Base-by-base conservation (phyloP, 2,329 filamentous ascomycete species). In the Colletotrichum eleusines region DNA sequence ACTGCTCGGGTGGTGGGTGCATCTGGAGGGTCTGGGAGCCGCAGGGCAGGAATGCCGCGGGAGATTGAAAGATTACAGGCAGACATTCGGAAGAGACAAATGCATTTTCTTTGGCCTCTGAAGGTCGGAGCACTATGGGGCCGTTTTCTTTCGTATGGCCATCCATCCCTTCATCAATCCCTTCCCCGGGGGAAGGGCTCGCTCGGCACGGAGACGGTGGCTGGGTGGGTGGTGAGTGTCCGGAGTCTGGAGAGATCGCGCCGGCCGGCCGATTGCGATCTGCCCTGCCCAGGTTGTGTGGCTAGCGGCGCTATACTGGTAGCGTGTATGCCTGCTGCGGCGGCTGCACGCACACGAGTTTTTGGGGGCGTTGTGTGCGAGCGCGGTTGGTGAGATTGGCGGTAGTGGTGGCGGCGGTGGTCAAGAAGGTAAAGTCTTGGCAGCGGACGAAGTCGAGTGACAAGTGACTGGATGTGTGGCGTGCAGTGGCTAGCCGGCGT, bases 401-500 rank as follows among this genome's bases (percentile, higher is more conserved):
- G 28, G 35, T 48, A 20, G 8, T 38, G 31, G 31, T 4, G 31
- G 31, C 7, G 31, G 31, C 7, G 31, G 31, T 33, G 31, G n/a
- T n/a, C n/a, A n/a, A n/a, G 16, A 48, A 28, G 35, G 46, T 42
- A 6, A 20, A 6, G 40, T 48, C 69, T 71, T 63, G 69, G 65
- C 69, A 26, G 53, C 44, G 65, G 58, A 46, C 14, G 64, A 51
- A 40, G 64, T 28, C 31, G 59, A 33, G 58, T 38, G 53, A 71
- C 40, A 63, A 71, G 58, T 54, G 59, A 63, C 59, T 48, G 64
- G 50, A 62, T 26, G 68, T 26, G 68, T 70, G 68, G 68, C 63
- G 63, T 67, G 63, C 55, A 50, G 48, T 69, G 62, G 48, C n/a
- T 33, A 55, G 46, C 67, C 57, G 57, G 63, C 58, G 33, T 68